A percentile compares a stretch with the other conserved stretches of the same genome.
phyloP scores from a whole-genome alignment of 2,329 filamentous ascomycete species.

The Trichophyton equinum region DNA sequence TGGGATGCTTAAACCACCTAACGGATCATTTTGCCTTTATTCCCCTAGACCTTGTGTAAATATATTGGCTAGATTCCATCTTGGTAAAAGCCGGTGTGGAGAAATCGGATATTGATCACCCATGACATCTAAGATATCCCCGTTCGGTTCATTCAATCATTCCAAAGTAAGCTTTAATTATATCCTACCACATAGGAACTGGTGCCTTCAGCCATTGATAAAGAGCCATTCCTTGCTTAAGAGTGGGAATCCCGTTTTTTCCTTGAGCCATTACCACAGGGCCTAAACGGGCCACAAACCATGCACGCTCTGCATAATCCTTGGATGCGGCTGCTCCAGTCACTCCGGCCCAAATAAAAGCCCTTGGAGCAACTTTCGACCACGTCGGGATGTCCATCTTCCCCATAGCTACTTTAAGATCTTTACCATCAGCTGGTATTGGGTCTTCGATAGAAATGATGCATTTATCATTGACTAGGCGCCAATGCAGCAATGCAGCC shows the following conservation, averaged over 20 bases:
- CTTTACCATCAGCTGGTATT: not conserved
- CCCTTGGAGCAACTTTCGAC: constrained; percentile 6
- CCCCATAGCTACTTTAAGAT: not conserved
- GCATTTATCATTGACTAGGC: not conserved
- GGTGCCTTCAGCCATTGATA: not conserved
- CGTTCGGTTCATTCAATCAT: not conserved
- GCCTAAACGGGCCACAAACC: constrained; percentile 6
- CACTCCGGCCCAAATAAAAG: constrained; percentile 7
- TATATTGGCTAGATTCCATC: not conserved
- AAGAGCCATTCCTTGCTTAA: not conserved
- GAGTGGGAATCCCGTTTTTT: not conserved
- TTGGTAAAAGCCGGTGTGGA: not conserved
- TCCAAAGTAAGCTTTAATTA: not conserved
- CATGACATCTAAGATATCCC: not conserved
- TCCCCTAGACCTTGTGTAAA: not conserved
- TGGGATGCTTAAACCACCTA: constrained; percentile 29
- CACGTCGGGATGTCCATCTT: constrained; percentile 4
- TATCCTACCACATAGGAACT: not conserved
- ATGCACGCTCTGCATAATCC: constrained; percentile 1
- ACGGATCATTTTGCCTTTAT: not conserved
- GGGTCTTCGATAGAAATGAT: not conserved
- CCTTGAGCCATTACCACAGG: constrained; percentile 6
- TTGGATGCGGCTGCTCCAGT: constrained; percentile 5
- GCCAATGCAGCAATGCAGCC: constrained; percentile 3
- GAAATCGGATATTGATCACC: not conserved